Evolutionary conservation across 2,329 filamentous ascomycete species (phyloP), one percentile per base, ranked within the genome.

Genomic region (Microthyrium microscopicum): DNA sequence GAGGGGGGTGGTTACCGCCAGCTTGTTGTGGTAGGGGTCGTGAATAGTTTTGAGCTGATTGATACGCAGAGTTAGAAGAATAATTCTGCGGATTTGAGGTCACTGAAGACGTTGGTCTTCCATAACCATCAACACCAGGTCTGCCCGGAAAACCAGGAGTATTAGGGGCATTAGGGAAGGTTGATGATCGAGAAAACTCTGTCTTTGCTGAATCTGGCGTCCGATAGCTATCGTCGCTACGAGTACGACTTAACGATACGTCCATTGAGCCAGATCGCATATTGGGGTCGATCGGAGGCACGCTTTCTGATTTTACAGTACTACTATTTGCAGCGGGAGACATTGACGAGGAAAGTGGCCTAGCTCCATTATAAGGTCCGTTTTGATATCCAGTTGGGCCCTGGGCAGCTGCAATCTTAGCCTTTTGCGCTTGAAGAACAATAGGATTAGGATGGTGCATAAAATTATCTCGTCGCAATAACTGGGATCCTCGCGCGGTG

Each of bases 401-500:
- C 19, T 37, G 33, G 16, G 44, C 37, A 20, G 40, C 41, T 28
- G 40, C 41, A 36, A 44, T 34, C 34, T 39, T 39, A 12, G 42
- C 39, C 34, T 40, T 50, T 41, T 55, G 53, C 4, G 43, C 42
- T 6, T 47, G 49, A 34, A 56, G 46, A 26, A 56, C 54, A 16
- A 57, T 57, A 12, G 54, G 54, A 28, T 57, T 57, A 25, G 55
- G 44, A 35, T 57, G 56, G 42, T 70, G 67, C 50, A 73, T 60
- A 48, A 75, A 64, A 11, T 68, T 72, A 49, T 84, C 78, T 54
- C 79, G 80, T 37, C 77, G 73, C 50, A 76, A 76, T 35, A 84
- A 58, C 40, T 81, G 74, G 13, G 79, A 83, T 31, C 78, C 79
- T 48, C 81, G 78, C 33, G 58, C 59, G 6, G 56, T 61, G 40